Evolutionary conservation across 2,329 filamentous ascomycete species (phyloP), one percentile per base, ranked within the genome.

Genomic region (Colletotrichum kahawae): DNA sequence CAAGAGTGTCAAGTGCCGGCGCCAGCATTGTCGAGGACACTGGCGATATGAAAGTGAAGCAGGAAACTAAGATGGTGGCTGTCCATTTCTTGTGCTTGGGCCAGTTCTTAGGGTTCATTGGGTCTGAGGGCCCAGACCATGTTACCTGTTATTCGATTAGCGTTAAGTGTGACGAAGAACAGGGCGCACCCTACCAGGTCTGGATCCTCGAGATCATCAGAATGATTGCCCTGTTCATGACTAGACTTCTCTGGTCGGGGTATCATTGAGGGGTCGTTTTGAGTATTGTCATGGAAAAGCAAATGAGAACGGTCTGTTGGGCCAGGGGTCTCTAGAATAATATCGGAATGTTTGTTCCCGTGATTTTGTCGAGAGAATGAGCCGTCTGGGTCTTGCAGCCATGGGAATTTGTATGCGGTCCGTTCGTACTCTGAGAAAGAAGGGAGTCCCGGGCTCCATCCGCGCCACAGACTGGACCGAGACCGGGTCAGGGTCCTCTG

Each of bases 41-140:
- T 0, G 90, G 89, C 0, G 89, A 90, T 68, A 91, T 89, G 78
- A 91, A 90, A 4, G 88, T 90, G 74, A 84, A 85, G 70, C 79
- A 81, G 1, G 83, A 86, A 24, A 83, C 84, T 38, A 81, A 80
- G 18, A 84, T 76, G 4, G 83, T 85, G 4, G 82, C 79, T 1
- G 79, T 78, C 83, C 83, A 84, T 74, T 84, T 84, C 76, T 80
- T 79, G 43, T 76, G 54, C 18, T 76, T 78, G 2, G 77, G 78
- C 89, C 90, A 92, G 78, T 91, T 91, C 64, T 81, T 79, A 3
- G 85, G 85, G 70, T 86, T 85, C 4, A 65, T 74, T 3, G 83
- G 83, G 70, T 86, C 85, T 21, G 89, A 82, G 5, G 84, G 82
- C 0, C 87, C 86, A 67, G 86, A 82, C 88, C 89, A 86, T 27